Percentiles rank a stretch among this genome's conserved stretches.
Evolutionary conservation across 352 stramenopile species (phyloP).

Genomic region (Paralagenidium karlingii): DNA sequence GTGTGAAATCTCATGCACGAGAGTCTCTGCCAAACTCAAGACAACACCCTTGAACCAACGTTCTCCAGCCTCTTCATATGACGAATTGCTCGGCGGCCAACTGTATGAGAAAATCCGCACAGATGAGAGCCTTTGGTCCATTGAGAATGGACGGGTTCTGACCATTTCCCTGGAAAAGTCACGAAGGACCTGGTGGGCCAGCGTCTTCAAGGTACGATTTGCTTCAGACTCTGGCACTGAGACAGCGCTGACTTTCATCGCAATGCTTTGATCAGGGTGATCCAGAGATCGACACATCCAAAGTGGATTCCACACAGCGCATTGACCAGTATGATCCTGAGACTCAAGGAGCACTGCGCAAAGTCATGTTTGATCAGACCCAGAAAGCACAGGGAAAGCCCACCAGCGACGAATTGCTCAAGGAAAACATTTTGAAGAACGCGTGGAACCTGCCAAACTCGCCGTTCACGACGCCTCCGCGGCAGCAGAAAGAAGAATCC

Average conservation of each 20-base stretch:
- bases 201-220: constrained; percentile 80
- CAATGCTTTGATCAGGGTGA: constrained; percentile 38
- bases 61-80: no score
- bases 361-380: constrained; percentile 94
- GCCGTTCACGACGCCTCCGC: no score
- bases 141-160: constrained; percentile 59
- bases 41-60: neutral
- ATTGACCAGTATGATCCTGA: constrained; percentile 95
- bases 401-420: constrained; percentile 87
- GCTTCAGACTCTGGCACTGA: neutral
- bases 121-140: constrained; percentile 97
- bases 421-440: constrained; percentile 88
- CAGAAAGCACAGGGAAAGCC: constrained; percentile 88
- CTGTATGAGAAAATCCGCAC: constrained; percentile 90
- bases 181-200: constrained; percentile 97
- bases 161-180: constrained; percentile 94
- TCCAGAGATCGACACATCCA: constrained; percentile 94
- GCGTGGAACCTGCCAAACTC: constrained; percentile 70
- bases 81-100: constrained; percentile 71
- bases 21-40: constrained; percentile 80
- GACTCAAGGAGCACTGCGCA: constrained; percentile 97
- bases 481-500: no score
- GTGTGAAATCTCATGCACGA: constrained; percentile 79
- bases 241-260: neutral
- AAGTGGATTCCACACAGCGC: constrained; percentile 94